Evolutionary conservation across 2,329 filamentous ascomycete genomes (phyloP), one percentile per base, ranked within the genome.

Genomic region (Colletotrichum nymphaeae): DNA sequence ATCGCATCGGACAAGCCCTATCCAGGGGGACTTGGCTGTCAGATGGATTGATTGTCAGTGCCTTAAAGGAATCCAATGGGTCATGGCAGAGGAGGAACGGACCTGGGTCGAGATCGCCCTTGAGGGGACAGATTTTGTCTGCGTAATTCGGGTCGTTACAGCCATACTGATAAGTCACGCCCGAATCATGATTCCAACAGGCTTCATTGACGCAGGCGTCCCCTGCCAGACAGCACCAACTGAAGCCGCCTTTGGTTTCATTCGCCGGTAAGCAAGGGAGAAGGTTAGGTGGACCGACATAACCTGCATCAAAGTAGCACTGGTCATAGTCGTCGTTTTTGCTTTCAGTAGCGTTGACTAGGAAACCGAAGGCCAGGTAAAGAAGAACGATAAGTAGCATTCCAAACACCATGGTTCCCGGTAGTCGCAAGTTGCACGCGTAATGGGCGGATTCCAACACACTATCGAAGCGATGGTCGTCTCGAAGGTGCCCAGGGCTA

Each of bases 131-230:
- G 53, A 56, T 72, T 19, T 63, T n/a, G 58, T 74, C 68, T 2
- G 55, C 28, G n/a, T 74, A 74, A 8, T 53, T 72, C n/a, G 63
- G 63, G n/a, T 74, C 68, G 14, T 72, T 74, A 35, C 72, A 74
- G 32, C 72, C 72, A 26, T 74, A 74, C 42, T 72, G 68, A 3
- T 74, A 74, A 0, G 72, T 74, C 4, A 72, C 53, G 32, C 57
- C 62, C 28, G 28, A 30, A 30, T 30, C 28, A 30, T 30, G 26
- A 4, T 74, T 53, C 55, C 59, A 74, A 16, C 72, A 74, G 22
- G 63, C 72, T 32, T 63, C 24, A 3, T 59, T 56, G 19, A 74
- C 7, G 16, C 72, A 74, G 63, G 14, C 24, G 22, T 74, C 46
- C 0, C 72, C 72, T 8, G 72, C 72, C 26, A 72, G 62, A 19